Evolutionary conservation across 164 flowering plant species (phyloP), one percentile per base, ranked within the genome.

Genomic region (Vitis cinerea): DNA sequence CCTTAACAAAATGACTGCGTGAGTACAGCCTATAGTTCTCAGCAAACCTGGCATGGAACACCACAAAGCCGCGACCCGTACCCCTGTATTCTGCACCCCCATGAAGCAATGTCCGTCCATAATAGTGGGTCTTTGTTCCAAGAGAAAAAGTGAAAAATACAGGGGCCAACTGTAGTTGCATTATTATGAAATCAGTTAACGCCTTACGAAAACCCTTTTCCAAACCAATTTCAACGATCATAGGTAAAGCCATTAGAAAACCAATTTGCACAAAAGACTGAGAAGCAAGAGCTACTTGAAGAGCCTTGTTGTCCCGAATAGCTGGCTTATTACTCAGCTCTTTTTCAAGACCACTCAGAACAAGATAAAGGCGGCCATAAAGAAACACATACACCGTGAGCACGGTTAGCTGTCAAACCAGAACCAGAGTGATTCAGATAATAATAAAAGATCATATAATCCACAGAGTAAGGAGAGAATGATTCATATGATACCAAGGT

Each of bases 11-110:
- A 67, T 86, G 89, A 68, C 81, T 86, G 12, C 91, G 79, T 10
- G 89, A 87, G 75, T 87, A 87, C 16, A 86, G 65, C 72, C 89
- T 74, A 62, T 86, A 87, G 74, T 87, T 87, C 0, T 84, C 86
- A 19, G 91, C 87, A 76, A 87, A 87, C 71, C 84, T 85, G 68
- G 89, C 91, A 75, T 87, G 91, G 71, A 87, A 85, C 77, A 87
- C 91, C 23, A 87, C 91, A 71, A 87, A 87, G 1, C 89, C 88
- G 15, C 91, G 85, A 9, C 91, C 91, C 0, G 91, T 87, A 27
- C 80, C 84, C 67, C 87, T 70, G 67, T 87, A 87, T 31, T 79
- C 76, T 50, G 91, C 88, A 55, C 91, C 91, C 8, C 91, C 91
- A 71, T 87, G 91, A 50, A 87, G 87, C 67, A 87, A 53, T 50